These are phyloP conservation scores for Salix udensis DNA, from an alignment of 345 rosid species.

Conservation along the genomic window DNA sequence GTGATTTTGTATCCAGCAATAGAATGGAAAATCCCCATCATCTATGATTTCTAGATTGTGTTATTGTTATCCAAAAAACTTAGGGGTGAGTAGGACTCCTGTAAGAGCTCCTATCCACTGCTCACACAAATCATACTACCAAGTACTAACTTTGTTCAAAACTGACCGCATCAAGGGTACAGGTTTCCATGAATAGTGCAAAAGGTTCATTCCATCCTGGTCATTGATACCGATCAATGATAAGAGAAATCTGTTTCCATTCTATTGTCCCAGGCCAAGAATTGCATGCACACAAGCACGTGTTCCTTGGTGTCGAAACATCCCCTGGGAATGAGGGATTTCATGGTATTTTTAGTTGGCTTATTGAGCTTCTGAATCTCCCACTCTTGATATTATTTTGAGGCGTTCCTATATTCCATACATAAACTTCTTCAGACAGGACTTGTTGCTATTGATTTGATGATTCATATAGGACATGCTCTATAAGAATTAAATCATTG, in stretches of 20 bases:
- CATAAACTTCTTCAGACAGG: background rate
- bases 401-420: background rate
- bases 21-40: background rate
- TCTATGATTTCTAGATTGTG: background rate
- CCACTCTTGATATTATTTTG: background rate
- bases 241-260: background rate
- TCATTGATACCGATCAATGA: background rate
- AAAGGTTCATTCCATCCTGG: background rate
- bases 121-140: background rate
- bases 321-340: background rate
- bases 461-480: background rate
- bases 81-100: background rate
- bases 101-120: background rate
- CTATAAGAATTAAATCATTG: background rate
- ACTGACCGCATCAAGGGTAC: background rate
- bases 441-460: background rate
- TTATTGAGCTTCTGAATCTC: background rate
- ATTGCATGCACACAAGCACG: background rate
- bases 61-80: background rate
- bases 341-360: background rate
- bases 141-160: background rate
- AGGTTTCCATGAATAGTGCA: background rate
- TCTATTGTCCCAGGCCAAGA: background rate
- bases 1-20: background rate
- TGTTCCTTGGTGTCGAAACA: background rate